A percentile compares a stretch with the other conserved stretches of the same genome.
Evolutionary conservation across 1,284 basidiomycete genomes (phyloP).

Genomic region (Malassezia sp.): DNA sequence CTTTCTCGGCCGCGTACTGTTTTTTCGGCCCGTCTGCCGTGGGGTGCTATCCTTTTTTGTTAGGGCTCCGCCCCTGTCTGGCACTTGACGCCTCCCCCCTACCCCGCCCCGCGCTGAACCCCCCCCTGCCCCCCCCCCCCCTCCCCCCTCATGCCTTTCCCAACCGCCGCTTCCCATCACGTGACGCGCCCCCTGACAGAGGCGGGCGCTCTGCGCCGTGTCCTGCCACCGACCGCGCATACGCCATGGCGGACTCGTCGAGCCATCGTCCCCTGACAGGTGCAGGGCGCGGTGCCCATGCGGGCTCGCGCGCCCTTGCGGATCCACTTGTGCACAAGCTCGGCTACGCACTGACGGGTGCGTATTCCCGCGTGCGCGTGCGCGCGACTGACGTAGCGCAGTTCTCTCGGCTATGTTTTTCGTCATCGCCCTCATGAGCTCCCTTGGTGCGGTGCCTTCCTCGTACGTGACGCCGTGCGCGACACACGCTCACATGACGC

Average conservation of each 20-base stretch:
- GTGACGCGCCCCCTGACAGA: slow-evolving; percentile 1
- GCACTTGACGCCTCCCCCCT: too few relatives aligned
- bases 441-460: slow-evolving; percentile 3
- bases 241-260: slow-evolving; percentile 3
- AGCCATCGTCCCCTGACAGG: slow-evolving; percentile 12
- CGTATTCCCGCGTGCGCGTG: neutral
- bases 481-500: neutral
- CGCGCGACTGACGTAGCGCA: too few relatives aligned
- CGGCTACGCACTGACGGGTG: slow-evolving; percentile 6
- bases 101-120: neutral
- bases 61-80: too few relatives aligned
- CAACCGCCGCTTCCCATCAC: too few relatives aligned
- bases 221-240: neutral
- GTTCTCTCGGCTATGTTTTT: slow-evolving; percentile 10
- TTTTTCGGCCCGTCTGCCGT: too few relatives aligned
- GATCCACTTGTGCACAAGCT: slow-evolving; percentile 7
- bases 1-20: too few relatives aligned
- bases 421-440: slow-evolving; percentile 1
- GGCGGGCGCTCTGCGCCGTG: neutral
- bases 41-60: too few relatives aligned
- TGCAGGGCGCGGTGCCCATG: neutral
- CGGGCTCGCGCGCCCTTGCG: neutral
- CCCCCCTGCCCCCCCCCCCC: neutral
- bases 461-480: neutral
- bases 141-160: slow-evolving; percentile 1